Base-by-base conservation (phyloP, 371 early-diverging fungal genomes). In the Mucor irregularis region DNA sequence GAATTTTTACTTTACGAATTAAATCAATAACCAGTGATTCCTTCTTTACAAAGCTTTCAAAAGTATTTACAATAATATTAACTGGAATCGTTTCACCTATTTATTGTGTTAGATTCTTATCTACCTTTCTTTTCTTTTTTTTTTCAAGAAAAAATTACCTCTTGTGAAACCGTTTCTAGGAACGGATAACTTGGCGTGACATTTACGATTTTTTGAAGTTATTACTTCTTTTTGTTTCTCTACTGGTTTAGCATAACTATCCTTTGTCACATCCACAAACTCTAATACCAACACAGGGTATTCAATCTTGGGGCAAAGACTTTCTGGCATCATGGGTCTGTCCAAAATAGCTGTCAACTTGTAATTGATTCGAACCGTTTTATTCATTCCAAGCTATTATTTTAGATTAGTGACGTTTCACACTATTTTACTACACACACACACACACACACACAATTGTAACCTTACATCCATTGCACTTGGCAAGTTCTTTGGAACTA, bases 391-490 rank as follows among this genome's bases (percentile, higher is more conserved):
- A 68, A 68, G 62, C 76, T 76, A 44, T 35, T 14, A 29, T n/a
- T n/a, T n/a, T n/a, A n/a, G n/a, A n/a, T n/a, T n/a, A n/a, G n/a
- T n/a, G n/a, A n/a, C n/a, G n/a, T n/a, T n/a, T n/a, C n/a, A n/a
- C n/a, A n/a, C n/a, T n/a, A n/a, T n/a, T n/a, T n/a, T n/a, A n/a
- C n/a, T n/a, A n/a, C n/a, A n/a, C 17, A 56, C 3, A 33, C 11
- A 56, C 2, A 35, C 19, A 34, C 14, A 16, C 19, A 49, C 22
- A 52, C 11, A 29, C 8, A 30, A n/a, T 17, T 8, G 4, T 24
- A 21, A 13, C n/a, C 29, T 45, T 61, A 76, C 74, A 63, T 79
- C 70, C 69, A 73, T 73, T 4, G 66, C 62, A 52, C 79, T 79
- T 1, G 79, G 76, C 24, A 79, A 47, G 39, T 69, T 62, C 22